Evolutionary conservation across 2,329 filamentous ascomycete genomes (phyloP), one percentile per base, ranked within the genome.

Genomic region (Huntiella abstrusa): DNA sequence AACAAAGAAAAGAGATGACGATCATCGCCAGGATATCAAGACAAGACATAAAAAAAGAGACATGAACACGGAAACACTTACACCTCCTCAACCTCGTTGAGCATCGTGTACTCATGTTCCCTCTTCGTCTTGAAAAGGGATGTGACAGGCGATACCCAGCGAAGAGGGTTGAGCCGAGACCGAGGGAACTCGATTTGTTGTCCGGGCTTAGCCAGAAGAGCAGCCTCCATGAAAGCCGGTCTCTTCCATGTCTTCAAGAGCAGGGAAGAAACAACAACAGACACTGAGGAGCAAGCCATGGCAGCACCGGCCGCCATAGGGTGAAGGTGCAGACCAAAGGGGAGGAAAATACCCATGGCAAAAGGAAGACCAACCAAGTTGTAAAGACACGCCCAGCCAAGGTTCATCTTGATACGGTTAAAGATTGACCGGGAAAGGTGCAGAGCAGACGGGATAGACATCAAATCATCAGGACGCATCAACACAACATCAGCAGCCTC

Each of bases 401-500:
- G 71, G 61, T 98, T 98, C 54, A 93, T 63, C 67, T 92, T 93
- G 68, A 98, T 98, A 53, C 91, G 79, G 47, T 68, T 71, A 69
- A 98, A 96, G 58, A 96, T 95, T 33, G 74, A 75, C 37, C 80
- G 76, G 15, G 84, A 80, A 8, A 98, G 77, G 54, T 85, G 71
- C 10, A 98, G 73, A 11, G 83, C 78, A 0, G 85, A 82, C 0
- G 91, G 83, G n/a, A 98, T 85, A 55, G 88, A 83, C 66, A 96
- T 83, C 3, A 98, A 72, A 55, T 95, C 81, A 52, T 86, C 82
- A 0, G 84, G 83, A 3, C 82, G 78, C 88, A 98, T 98, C 46
- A 98, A 77, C 12, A 98, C 91, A 13, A 98, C 77, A 55, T 94
- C 86, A 0, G 91, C 91, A 1, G 91, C 91, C 64, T 96, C 91